phyloP scores from a whole-genome alignment of 306 rosid genomes.

The Prunus armeniaca region DNA sequence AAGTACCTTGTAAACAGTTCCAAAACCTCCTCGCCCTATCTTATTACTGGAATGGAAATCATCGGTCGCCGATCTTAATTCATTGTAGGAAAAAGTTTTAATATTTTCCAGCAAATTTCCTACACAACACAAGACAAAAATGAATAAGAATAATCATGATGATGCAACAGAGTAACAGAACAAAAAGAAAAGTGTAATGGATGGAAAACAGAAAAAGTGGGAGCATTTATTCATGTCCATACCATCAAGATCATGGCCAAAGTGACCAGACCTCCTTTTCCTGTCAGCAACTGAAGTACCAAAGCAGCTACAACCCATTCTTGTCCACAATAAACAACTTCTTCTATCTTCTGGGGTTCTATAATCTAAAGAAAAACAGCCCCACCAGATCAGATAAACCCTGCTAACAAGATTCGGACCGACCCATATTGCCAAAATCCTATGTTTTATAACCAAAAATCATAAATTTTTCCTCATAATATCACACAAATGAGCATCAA shows the following conservation, averaged over 20 bases:
- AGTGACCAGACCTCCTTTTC: conserved; percentile 34
- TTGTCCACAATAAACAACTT: conserved; percentile 4
- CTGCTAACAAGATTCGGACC: neutral
- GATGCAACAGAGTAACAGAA: neutral
- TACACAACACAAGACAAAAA: conserved; percentile 29
- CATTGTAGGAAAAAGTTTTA: conserved; percentile 58
- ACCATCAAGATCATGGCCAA: conserved; percentile 50
- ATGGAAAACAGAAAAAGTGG: neutral
- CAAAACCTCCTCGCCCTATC: conserved; percentile 94
- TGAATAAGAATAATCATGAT: neutral
- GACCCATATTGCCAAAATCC: neutral
- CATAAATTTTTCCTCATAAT: neutral
- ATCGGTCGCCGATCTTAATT: conserved; percentile 68
- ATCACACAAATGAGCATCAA: neutral
- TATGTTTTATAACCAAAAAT: neutral
- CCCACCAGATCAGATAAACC: neutral
- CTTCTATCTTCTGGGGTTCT: neutral
- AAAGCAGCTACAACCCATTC: conserved; percentile 88
- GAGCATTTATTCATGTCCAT: conserved; percentile 22
- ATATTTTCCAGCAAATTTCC: conserved; percentile 50
- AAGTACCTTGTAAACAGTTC: conserved; percentile 83
- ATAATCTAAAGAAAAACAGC: neutral
- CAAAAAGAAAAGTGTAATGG: conserved; percentile 3
- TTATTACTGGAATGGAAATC: conserved; percentile 59
- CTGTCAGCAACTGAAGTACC: conserved; percentile 44